Percentiles rank a stretch among this genome's conserved stretches.
These are phyloP conservation scores for Scheffersomyces lignicola DNA, from an alignment of 1,139 yeast genomes.

Conservation along the genomic window DNA sequence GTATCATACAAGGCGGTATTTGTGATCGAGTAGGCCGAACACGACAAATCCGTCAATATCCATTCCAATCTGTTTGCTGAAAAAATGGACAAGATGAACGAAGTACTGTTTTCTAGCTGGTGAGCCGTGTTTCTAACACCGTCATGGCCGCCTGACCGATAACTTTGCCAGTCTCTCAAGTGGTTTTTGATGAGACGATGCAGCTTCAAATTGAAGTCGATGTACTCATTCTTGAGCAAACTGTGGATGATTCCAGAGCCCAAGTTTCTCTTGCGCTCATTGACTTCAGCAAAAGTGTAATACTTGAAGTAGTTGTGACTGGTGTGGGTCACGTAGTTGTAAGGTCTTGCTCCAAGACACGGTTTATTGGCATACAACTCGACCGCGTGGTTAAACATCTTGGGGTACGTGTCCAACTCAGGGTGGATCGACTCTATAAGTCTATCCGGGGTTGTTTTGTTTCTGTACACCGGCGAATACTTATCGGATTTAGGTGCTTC, in stretches of 20 bases:
- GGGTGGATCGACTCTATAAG: constrained; percentile 16
- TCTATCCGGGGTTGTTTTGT: constrained; percentile 11
- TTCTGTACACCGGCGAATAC: constrained; percentile 13
- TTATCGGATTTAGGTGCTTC: constrained; percentile 7
- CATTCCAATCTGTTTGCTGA: constrained; percentile 35
- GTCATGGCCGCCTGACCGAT: constrained; percentile 8
- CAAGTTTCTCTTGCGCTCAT: constrained; percentile 18
- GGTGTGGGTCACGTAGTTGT: constrained; percentile 20
- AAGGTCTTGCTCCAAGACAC: constrained; percentile 29
- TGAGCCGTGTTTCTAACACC: constrained; percentile 9
- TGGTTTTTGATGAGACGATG: constrained; percentile 27
- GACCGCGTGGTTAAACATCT: constrained; percentile 27
- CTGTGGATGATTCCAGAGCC: constrained; percentile 32
- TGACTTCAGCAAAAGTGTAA: constrained; percentile 17
- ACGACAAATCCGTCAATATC: constrained; percentile 37
- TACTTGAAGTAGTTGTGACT: constrained; percentile 17
- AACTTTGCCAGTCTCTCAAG: constrained; percentile 17
- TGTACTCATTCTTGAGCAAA: constrained; percentile 25
- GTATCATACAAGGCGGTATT: constrained; percentile 39
- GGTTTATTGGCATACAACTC: constrained; percentile 19
- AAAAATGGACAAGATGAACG: constrained; percentile 32
- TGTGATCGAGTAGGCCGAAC: constrained; percentile 32
- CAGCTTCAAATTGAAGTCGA: constrained; percentile 15
- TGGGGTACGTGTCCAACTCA: constrained; percentile 28
- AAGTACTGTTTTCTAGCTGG: constrained; percentile 15